Percentiles rank a stretch among this genome's conserved stretches.
Evolutionary conservation across 441 rosid genomes (phyloP).

Genomic region (Adansonia madagascariensis): DNA sequence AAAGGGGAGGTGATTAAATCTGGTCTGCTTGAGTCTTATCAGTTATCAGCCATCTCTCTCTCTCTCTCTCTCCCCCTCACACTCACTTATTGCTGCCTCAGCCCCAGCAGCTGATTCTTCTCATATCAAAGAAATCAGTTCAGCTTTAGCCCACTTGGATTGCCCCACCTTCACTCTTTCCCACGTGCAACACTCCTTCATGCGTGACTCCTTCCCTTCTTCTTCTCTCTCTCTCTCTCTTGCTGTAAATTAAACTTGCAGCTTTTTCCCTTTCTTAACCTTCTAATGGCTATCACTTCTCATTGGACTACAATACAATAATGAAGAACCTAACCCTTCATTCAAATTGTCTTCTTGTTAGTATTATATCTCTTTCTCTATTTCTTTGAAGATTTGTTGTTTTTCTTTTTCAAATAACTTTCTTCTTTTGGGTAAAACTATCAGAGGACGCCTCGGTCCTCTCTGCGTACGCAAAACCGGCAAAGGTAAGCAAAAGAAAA

Average conservation of each 20-base stretch:
- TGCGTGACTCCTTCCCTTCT: slow-evolving; percentile 5
- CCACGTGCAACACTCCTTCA: slow-evolving; percentile 22
- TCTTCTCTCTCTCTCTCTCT: no score
- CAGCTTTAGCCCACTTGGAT: not conserved
- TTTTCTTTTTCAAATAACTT: not conserved
- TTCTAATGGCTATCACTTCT: no score
- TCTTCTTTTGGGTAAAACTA: slow-evolving; percentile 21
- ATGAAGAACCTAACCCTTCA: not conserved
- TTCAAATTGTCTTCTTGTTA: not conserved
- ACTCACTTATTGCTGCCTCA: not conserved
- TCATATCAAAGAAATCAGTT: not conserved
- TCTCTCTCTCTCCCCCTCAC: not conserved
- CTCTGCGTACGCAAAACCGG: slow-evolving; percentile 13
- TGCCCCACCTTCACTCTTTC: not conserved
- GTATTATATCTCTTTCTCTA: not conserved
- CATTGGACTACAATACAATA: not conserved
- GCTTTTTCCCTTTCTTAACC: no score
- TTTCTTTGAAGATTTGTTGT: not conserved
- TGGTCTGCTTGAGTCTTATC: no score
- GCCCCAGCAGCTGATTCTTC: slow-evolving; percentile 8
- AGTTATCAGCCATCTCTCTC: not conserved
- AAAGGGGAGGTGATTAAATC: no score
- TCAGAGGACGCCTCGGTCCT: slow-evolving; percentile 5
- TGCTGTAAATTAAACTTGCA: no score
- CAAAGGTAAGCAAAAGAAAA: slow-evolving; percentile 13